These are phyloP conservation scores for Cyclotella sp. DNA, from an alignment of 108 stramenopile genomes.

Conservation along the genomic window DNA sequence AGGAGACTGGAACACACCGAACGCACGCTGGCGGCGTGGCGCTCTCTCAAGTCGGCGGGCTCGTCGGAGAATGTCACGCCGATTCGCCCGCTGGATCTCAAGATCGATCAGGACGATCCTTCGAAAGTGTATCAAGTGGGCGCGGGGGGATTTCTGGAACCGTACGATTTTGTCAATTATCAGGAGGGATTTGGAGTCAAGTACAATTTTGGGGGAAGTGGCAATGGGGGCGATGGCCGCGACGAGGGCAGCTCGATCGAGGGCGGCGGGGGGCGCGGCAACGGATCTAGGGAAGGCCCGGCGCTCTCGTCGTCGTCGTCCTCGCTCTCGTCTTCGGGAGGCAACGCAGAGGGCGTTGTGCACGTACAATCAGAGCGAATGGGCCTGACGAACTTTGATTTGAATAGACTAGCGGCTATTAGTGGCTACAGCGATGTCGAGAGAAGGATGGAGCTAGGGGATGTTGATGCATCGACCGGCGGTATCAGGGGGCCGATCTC, in stretches of 20 bases:
- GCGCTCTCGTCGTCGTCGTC: neutral
- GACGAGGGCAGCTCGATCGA: too few species aligned
- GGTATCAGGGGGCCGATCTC: too few species aligned
- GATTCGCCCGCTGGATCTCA: conserved; percentile 21
- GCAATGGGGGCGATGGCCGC: too few species aligned
- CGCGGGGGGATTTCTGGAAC: conserved; percentile 34
- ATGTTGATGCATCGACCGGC: too few species aligned
- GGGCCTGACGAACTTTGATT: conserved; percentile 24
- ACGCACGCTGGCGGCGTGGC: neutral
- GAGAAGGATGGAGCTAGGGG: neutral
- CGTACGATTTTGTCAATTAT: conserved; percentile 39
- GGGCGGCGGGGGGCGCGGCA: too few species aligned
- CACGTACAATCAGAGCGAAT: conserved; percentile 6
- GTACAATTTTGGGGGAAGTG: neutral
- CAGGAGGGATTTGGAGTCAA: conserved; percentile 8
- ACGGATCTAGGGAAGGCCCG: conserved; percentile 2
- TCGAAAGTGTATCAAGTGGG: conserved; percentile 36
- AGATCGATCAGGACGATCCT: conserved; percentile 9
- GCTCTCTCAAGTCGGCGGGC: neutral
- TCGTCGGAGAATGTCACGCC: neutral
- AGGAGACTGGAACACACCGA: neutral
- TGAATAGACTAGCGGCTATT: neutral
- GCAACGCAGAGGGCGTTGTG: neutral
- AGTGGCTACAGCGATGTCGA: conserved; percentile 6
- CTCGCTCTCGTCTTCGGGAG: neutral